Conservation (phyloP, 2,329 filamentous ascomycete genomes). For the Colletotrichum sp. region DNA sequence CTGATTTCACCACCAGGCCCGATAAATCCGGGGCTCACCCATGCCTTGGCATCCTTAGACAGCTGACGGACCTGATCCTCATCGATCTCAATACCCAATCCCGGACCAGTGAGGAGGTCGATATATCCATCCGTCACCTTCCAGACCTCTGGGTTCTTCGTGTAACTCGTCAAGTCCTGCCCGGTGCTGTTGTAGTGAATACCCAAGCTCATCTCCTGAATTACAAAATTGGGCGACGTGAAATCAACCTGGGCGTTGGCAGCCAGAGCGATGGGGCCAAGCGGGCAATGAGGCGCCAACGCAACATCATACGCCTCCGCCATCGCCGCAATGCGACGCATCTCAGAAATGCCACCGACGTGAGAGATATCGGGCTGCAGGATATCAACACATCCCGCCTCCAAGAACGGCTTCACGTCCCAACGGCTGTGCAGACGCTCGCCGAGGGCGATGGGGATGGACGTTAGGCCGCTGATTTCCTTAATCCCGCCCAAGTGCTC, state of each 20-base stretch:
- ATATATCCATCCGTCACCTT: constrained; percentile 71
- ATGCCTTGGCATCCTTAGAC: constrained; percentile 63
- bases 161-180: constrained; percentile 70
- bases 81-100: constrained; percentile 74
- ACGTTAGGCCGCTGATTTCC: constrained; percentile 58
- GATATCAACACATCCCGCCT: constrained; percentile 71
- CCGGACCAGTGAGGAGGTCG: constrained; percentile 61
- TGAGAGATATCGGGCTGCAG: constrained; percentile 77
- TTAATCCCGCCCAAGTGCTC: constrained; percentile 73
- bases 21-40: constrained; percentile 70
- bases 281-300: constrained; percentile 74
- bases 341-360: constrained; percentile 75
- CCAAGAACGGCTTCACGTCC: constrained; percentile 76
- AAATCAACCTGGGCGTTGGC: constrained; percentile 73
- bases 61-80: constrained; percentile 70
- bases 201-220: constrained; percentile 79
- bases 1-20: constrained; percentile 70
- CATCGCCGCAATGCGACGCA: constrained; percentile 72
- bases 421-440: constrained; percentile 75
- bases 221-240: constrained; percentile 68
- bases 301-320: constrained; percentile 77
- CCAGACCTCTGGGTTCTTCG: constrained; percentile 69
- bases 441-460: constrained; percentile 72
- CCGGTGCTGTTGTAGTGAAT: constrained; percentile 79
- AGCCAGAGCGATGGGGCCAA: constrained; percentile 76